A percentile compares a stretch with the other conserved stretches of the same genome.
Evolutionary conservation across 2,329 filamentous ascomycete genomes (phyloP).

Genomic region (Albophoma yamanashiensis): DNA sequence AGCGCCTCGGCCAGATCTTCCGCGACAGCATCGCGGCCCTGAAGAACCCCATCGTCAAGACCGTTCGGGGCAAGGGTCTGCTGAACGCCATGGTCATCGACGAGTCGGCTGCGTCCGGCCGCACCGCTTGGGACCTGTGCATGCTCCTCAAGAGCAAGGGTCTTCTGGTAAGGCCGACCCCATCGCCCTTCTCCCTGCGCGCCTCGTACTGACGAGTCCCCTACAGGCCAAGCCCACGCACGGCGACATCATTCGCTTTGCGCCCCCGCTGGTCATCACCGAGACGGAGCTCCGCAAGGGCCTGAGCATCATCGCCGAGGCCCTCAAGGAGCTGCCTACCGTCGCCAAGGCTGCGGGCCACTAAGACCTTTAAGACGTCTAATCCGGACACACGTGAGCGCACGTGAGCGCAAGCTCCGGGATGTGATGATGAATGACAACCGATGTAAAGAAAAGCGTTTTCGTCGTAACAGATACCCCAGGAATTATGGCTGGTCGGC

Average conservation of each 20-base stretch:
- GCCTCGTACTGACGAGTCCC: not conserved
- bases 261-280: constrained; percentile 90
- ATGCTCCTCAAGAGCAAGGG: constrained; percentile 94
- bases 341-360: constrained; percentile 27
- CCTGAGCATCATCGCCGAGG: constrained; percentile 68
- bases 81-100: constrained; percentile 96
- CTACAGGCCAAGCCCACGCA: constrained; percentile 91
- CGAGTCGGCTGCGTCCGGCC: constrained; percentile 72
- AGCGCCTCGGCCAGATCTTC: constrained; percentile 73
- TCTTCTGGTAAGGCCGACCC: constrained; percentile 56
- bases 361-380: constrained; percentile 9
- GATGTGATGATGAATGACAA: constrained; percentile 6
- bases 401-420: constrained; percentile 12
- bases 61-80: constrained; percentile 82
- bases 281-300: constrained; percentile 76
- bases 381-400: constrained; percentile 2
- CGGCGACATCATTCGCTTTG: constrained; percentile 95
- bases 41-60: constrained; percentile 69
- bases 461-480: constrained; percentile 6
- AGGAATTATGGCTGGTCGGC: constrained; percentile 3
- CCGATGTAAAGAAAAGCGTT: not conserved
- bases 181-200: too few relatives aligned
- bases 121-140: constrained; percentile 92
- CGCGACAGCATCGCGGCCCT: constrained; percentile 66
- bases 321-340: constrained; percentile 69